Base-by-base conservation (phyloP, 75 land plant genomes). In the Cupressus sempervirens region DNA sequence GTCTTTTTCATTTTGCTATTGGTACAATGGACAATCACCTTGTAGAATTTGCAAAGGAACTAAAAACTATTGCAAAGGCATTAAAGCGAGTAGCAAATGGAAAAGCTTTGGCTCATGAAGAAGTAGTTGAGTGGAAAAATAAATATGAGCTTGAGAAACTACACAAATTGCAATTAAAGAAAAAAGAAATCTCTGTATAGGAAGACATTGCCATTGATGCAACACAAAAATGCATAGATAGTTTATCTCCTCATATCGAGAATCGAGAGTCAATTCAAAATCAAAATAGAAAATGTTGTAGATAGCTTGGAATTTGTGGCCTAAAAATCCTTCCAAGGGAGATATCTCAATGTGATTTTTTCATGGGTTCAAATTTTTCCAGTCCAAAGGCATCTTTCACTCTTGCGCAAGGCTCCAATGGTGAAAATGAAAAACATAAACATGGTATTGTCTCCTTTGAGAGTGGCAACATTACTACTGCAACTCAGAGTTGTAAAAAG, bases 31-130 rank as follows among this genome's bases (percentile, higher is more conserved):
- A 94, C 89, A 92, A 89, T n/a, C 92, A 94, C 86, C 91, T 92
- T 54, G 83, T 91, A 46, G 96, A 93, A 86, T 94, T 93, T 82
- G 90, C 94, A 29, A 93, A 94, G 84, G 93, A 94, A 50, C 40
- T 94, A 68, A 91, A 91, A 90, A 90, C n/a, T n/a, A n/a, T n/a
- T n/a, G n/a, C n/a, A n/a, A n/a, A n/a, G n/a, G n/a, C n/a, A n/a
- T n/a, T n/a, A n/a, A n/a, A n/a, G n/a, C n/a, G n/a, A n/a, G n/a
- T n/a, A n/a, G n/a, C n/a, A n/a, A n/a, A n/a, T n/a, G n/a, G n/a
- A n/a, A n/a, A n/a, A n/a, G n/a, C n/a, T n/a, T n/a, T n/a, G n/a
- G n/a, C n/a, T n/a, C n/a, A n/a, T n/a, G n/a, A n/a, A n/a, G n/a
- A n/a, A n/a, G n/a, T n/a, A n/a, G n/a, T n/a, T n/a, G n/a, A n/a